These are phyloP conservation scores for Stachybotrys echinatus DNA, from an alignment of 2,329 filamentous ascomycete genomes.

Conservation along the genomic window DNA sequence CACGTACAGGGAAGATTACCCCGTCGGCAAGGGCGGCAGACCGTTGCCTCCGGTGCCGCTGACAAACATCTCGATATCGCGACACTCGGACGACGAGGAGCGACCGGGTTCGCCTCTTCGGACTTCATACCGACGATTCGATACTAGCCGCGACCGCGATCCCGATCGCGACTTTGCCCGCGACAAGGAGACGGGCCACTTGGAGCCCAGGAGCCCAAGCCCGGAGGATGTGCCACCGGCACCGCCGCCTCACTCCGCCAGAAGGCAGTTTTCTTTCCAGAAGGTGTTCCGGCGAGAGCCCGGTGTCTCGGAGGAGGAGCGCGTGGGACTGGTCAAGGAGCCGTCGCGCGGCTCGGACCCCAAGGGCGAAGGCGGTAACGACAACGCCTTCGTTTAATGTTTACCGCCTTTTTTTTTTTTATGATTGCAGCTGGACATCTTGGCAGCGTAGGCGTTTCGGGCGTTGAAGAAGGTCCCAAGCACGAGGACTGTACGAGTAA, in stretches of 20 bases:
- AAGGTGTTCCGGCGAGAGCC: constrained; percentile 59
- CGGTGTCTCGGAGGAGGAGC: constrained; percentile 73
- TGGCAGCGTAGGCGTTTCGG: not conserved
- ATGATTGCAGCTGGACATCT: not conserved
- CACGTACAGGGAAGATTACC: constrained; percentile 27
- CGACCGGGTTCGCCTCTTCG: not conserved
- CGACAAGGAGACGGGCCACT: constrained; percentile 44
- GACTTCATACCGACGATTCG: not conserved
- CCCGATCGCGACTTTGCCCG: constrained; percentile 10
- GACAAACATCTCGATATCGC: constrained; percentile 52
- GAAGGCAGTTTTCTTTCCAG: constrained; percentile 87
- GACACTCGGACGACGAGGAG: constrained; percentile 4
- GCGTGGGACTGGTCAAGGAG: constrained; percentile 75
- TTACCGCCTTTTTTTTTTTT: not conserved
- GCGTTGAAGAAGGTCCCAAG: not conserved
- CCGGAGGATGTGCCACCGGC: constrained; percentile 39
- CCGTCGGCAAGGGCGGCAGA: constrained; percentile 39
- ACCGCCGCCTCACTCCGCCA: constrained; percentile 57
- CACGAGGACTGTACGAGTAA: not conserved
- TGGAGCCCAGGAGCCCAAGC: constrained; percentile 35
- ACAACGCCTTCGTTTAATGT: not conserved
- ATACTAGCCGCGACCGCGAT: not conserved
- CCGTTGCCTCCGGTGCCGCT: constrained; percentile 58
- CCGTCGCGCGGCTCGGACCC: constrained; percentile 5
- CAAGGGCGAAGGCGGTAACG: not conserved